These are phyloP conservation scores for Recurvomyces mirabilis DNA, from an alignment of 495 filamentous ascomycete genomes.

Conservation along the genomic window DNA sequence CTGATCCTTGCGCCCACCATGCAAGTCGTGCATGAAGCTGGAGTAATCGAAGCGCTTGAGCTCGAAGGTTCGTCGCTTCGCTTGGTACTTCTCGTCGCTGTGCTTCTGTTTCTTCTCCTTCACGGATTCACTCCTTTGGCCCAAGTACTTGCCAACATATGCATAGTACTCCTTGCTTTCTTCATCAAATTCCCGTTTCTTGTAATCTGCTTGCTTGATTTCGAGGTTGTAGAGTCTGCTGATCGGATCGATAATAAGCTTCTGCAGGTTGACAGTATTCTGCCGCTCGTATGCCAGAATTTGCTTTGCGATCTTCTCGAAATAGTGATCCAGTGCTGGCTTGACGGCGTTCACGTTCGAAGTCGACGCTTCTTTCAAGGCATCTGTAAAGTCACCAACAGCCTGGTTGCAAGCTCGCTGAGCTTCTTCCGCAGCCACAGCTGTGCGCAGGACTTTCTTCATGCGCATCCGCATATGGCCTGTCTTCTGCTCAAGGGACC, in stretches of 20 bases:
- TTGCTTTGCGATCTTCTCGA: conserved; percentile 88
- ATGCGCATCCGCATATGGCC: conserved; percentile 86
- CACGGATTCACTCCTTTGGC: conserved; percentile 85
- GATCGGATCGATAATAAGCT: conserved; percentile 86
- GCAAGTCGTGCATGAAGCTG: conserved; percentile 97
- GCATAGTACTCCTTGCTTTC: conserved; percentile 96
- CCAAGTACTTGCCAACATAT: conserved; percentile 87
- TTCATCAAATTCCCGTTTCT: conserved; percentile 97
- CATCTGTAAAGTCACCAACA: conserved; percentile 70
- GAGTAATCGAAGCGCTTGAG: conserved; percentile 97
- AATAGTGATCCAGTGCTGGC: conserved; percentile 94
- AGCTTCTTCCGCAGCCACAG: conserved; percentile 71
- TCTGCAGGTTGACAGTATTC: conserved; percentile 75
- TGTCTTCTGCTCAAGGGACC: conserved; percentile 90
- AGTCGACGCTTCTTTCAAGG: conserved; percentile 72
- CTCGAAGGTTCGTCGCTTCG: conserved; percentile 86
- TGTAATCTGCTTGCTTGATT: conserved; percentile 94
- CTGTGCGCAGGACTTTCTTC: conserved; percentile 89
- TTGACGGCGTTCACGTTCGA: conserved; percentile 93
- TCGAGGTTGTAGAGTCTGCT: conserved; percentile 84
- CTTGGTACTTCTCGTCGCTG: conserved; percentile 93
- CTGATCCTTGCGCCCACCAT: conserved; percentile 94
- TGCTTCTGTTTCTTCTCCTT: conserved; percentile 95
- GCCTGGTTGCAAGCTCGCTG: conserved; percentile 78
- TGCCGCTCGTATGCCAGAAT: conserved; percentile 78